Percentiles rank a stretch among this genome's conserved stretches.
These are phyloP conservation scores for Nannochloropsis gaditana DNA, from an alignment of 108 stramenopile species.

Conservation along the genomic window DNA sequence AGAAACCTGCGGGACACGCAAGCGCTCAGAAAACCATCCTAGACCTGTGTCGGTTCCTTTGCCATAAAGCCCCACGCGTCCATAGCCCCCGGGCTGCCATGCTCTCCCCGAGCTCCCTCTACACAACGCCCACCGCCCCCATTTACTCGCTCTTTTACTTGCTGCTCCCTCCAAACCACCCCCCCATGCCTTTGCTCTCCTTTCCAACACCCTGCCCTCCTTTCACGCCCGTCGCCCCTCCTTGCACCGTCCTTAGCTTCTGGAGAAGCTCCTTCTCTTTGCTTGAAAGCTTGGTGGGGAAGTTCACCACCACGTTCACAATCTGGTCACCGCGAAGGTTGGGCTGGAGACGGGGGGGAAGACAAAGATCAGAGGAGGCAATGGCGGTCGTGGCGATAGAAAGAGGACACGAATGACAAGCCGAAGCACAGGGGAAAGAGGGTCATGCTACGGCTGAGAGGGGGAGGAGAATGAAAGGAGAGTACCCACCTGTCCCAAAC, in stretches of 20 bases:
- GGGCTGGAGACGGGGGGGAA: not conserved
- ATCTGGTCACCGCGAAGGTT: conserved; percentile 14
- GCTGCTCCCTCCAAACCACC: not conserved
- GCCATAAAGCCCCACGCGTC: too few relatives aligned
- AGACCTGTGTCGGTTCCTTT: too few relatives aligned
- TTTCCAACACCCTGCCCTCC: not conserved
- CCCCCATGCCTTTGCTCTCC: not conserved
- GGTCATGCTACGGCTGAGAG: not conserved
- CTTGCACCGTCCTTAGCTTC: not conserved
- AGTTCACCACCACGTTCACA: not conserved
- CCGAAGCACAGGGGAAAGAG: too few relatives aligned
- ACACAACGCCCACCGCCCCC: too few relatives aligned
- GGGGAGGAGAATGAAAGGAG: not conserved
- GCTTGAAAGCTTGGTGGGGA: not conserved
- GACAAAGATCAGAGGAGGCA: not conserved
- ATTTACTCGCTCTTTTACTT: too few relatives aligned
- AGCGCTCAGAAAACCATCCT: too few relatives aligned
- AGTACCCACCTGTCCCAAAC: not conserved
- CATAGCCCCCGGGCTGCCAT: too few relatives aligned
- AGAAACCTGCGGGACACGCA: too few relatives aligned
- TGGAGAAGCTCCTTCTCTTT: not conserved
- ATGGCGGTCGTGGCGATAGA: not conserved
- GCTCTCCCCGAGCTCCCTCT: too few relatives aligned
- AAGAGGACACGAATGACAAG: too few relatives aligned
- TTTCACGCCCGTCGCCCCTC: not conserved